Percentiles rank a stretch among this genome's conserved stretches.
These are phyloP conservation scores for Tillandsia leiboldiana DNA, from an alignment of 176 grass and related monocot species.

Conservation along the genomic window DNA sequence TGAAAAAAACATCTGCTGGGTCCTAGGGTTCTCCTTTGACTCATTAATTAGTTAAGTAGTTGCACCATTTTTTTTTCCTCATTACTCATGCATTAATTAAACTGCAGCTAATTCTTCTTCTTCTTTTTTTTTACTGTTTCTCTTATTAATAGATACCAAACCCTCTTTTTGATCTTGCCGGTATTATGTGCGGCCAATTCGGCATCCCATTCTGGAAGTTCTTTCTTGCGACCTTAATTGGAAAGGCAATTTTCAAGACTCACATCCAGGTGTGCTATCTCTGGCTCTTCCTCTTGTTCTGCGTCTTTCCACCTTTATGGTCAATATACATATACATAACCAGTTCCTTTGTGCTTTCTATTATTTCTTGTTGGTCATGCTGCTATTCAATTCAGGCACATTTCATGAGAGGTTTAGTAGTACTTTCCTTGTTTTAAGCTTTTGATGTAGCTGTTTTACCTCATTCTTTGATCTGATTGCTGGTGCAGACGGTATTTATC, in stretches of 20 bases:
- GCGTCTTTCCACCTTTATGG: neutral
- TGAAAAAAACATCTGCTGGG: neutral
- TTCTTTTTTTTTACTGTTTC: conserved; percentile 16
- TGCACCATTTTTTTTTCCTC: neutral
- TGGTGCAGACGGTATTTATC: conserved; percentile 61
- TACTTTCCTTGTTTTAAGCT: neutral
- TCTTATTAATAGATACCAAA: conserved; percentile 68
- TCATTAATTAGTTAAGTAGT: neutral
- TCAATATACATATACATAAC: neutral
- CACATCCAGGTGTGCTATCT: conserved; percentile 66
- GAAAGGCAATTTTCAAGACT: conserved; percentile 92
- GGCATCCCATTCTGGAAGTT: conserved; percentile 90
- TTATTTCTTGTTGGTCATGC: neutral
- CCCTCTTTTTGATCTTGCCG: conserved; percentile 81
- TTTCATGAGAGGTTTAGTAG: neutral
- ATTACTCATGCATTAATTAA: too few species aligned
- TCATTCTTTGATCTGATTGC: conserved; percentile 16
- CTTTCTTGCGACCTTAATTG: conserved; percentile 85
- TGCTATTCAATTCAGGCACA: neutral
- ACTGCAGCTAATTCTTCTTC: neutral
- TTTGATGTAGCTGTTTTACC: conserved; percentile 8
- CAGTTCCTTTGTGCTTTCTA: neutral
- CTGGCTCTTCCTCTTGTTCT: neutral
- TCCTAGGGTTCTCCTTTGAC: neutral
- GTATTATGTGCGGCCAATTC: conserved; percentile 93